Base-by-base conservation (phyloP, 495 filamentous ascomycete species). In the Penicilliopsis zonata region DNA sequence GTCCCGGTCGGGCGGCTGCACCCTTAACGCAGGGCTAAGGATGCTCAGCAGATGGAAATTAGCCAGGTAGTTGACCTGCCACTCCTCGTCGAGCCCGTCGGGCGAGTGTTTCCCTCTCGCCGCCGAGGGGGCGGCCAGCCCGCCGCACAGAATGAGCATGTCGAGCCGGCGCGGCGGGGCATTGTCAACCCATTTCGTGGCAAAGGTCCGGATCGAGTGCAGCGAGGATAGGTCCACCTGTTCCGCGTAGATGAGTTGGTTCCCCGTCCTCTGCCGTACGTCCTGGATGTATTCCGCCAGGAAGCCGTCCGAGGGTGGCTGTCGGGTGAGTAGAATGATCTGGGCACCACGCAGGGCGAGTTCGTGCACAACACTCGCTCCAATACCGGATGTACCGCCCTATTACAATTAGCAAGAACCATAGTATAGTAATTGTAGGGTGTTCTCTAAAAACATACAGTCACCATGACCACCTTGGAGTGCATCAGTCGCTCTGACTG, bases 121-220 rank as follows among this genome's bases (percentile, higher is more conserved):
- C 64, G 70, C 13, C 1, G 86, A 73, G 0, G 81, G 88, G 24
- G 81, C 54, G 1, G 49, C 44, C 1, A 78, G 78, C 21, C 77
- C 76, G 3, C 75, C 90, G 53, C 85, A 92, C 12, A 95, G 68
- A 27, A 99, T 75, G 14, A 99, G 59, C 76, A 88, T 85, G 53
- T 99, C 90, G 3, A 99, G 63, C n/a, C 90, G 73, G 22, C 90
- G 74, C 13, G 86, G 81, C 0, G 92, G 87, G 17, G 77, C 72
- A 51, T 96, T 99, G 55, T 99, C 87, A 43, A 96, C 81, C 86
- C 92, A 99, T 60, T 86, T 86, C 2, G 90, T 99, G n/a, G 90
- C 90, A 49, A 99, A 99, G 36, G 76, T 65, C 15, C 90, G 82
- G 35, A 99, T 76, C 38, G 80, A 87, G 47, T 94, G 73, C 12